A percentile compares a stretch with the other conserved stretches of the same genome.
Conservation (phyloP, 2,329 filamentous ascomycete genomes). For the Cladosporium phlei region DNA sequence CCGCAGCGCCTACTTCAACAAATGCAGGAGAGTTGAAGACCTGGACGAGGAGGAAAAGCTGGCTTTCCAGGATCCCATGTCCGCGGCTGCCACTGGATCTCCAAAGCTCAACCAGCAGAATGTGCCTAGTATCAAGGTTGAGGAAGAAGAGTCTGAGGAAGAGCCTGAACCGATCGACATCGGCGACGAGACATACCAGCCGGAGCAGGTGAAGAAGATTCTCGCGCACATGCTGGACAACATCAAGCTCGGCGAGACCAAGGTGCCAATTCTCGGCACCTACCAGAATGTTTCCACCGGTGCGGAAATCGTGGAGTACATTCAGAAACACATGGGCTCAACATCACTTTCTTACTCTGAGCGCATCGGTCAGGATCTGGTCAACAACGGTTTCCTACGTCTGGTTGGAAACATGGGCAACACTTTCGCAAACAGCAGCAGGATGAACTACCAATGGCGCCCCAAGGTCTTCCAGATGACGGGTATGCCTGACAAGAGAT, state of each 20-base stretch:
- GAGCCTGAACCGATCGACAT: slow-evolving; percentile 85
- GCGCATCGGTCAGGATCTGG: slow-evolving; percentile 88
- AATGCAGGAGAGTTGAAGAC: slow-evolving; percentile 92
- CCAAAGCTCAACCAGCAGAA: slow-evolving; percentile 46
- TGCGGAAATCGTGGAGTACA: slow-evolving; percentile 90
- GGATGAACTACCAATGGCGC: slow-evolving; percentile 96
- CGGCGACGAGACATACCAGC: slow-evolving; percentile 79
- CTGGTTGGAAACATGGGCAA: slow-evolving; percentile 91
- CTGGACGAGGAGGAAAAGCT: slow-evolving; percentile 98
- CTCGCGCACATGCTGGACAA: slow-evolving; percentile 78
- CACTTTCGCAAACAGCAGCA: slow-evolving; percentile 94
- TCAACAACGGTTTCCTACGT: slow-evolving; percentile 78
- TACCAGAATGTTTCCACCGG: slow-evolving; percentile 91
- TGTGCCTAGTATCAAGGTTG: slow-evolving; percentile 83
- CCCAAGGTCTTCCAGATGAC: slow-evolving; percentile 84
- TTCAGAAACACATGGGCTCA: slow-evolving; percentile 81
- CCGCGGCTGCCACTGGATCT: slow-evolving; percentile 42
- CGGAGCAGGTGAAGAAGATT: slow-evolving; percentile 87
- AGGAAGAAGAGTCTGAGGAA: slow-evolving; percentile 49
- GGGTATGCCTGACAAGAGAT: slow-evolving; percentile 84
- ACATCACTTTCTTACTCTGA: slow-evolving; percentile 87
- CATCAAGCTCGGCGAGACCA: slow-evolving; percentile 83
- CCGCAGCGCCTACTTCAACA: slow-evolving; percentile 96
- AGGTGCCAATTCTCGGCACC: slow-evolving; percentile 90
- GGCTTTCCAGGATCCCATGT: slow-evolving; percentile 81